Evolutionary conservation across 2,329 filamentous ascomycete species (phyloP).

Genomic region (Elsinoe perseae): DNA sequence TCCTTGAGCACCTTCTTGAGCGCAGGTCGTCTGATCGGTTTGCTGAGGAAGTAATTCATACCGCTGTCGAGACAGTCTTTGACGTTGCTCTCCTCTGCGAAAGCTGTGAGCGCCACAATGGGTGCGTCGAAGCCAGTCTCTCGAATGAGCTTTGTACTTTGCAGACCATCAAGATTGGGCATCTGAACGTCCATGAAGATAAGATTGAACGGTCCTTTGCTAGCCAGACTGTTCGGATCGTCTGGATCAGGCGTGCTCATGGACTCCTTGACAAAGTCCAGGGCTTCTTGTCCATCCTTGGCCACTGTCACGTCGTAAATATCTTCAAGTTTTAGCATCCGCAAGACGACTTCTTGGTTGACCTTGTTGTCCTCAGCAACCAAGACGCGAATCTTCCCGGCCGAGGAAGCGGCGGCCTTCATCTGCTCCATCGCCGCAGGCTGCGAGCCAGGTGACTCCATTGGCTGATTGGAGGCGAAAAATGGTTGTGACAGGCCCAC

Average conservation of each 20-base stretch:
- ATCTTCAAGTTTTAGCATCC: conserved; percentile 66
- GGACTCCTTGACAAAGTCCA: conserved; percentile 72
- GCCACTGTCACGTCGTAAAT: conserved; percentile 85
- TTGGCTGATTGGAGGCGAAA: conserved; percentile 49
- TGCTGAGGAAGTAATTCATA: conserved; percentile 80
- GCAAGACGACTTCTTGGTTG: conserved; percentile 53
- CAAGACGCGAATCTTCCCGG: conserved; percentile 64
- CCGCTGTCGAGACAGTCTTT: conserved; percentile 65
- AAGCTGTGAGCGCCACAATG: conserved; percentile 85
- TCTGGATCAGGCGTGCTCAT: conserved; percentile 43
- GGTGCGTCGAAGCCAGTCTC: conserved; percentile 79
- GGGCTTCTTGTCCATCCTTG: conserved; percentile 61
- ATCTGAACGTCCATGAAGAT: conserved; percentile 95
- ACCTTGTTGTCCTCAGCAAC: conserved; percentile 74
- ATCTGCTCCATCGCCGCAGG: conserved; percentile 58
- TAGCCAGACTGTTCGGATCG: conserved; percentile 23
- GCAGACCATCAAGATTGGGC: conserved; percentile 84
- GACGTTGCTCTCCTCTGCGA: conserved; percentile 76
- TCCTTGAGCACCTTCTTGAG: conserved; percentile 78
- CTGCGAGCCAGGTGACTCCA: conserved; percentile 52
- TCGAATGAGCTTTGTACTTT: conserved; percentile 77
- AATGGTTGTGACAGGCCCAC: conserved; percentile 79
- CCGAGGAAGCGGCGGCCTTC: conserved; percentile 51
- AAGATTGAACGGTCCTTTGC: conserved; percentile 65
- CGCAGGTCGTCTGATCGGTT: conserved; percentile 70